Conservation (phyloP, 495 filamentous ascomycete genomes). For the Cenococcum geophilum region DNA sequence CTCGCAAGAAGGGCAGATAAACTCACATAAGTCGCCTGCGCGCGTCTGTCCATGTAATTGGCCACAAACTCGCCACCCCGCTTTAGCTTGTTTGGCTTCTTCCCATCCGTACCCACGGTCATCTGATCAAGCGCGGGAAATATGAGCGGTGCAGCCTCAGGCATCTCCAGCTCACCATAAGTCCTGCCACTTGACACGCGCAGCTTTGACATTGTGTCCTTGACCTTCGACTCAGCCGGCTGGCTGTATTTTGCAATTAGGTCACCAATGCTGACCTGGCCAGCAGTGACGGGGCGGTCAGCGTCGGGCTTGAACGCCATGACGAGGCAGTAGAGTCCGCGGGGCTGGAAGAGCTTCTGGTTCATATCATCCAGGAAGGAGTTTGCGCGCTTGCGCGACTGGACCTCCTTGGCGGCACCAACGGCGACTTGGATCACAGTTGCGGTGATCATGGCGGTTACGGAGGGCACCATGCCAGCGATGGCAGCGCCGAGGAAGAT, state of each 20-base stretch:
- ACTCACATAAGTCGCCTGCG: constrained; percentile 44
- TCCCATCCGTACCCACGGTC: constrained; percentile 27
- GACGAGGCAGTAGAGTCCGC: constrained; percentile 54
- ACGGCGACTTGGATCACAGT: constrained; percentile 42
- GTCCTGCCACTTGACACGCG: constrained; percentile 43
- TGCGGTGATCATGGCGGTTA: constrained; percentile 44
- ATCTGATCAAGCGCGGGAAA: constrained; percentile 49
- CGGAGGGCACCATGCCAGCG: constrained; percentile 37
- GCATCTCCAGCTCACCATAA: constrained; percentile 44
- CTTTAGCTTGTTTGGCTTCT: constrained; percentile 38
- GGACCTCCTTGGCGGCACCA: constrained; percentile 36
- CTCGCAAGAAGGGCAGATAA: no score
- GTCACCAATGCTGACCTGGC: constrained; percentile 36
- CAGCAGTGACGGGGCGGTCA: constrained; percentile 22
- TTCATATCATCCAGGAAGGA: constrained; percentile 53
- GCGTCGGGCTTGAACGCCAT: constrained; percentile 53
- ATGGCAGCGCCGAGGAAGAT: constrained; percentile 22
- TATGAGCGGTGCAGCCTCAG: constrained; percentile 49
- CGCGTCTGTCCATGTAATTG: constrained; percentile 49
- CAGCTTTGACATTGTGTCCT: constrained; percentile 32
- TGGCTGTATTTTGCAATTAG: constrained; percentile 29
- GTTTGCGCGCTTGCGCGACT: constrained; percentile 43
- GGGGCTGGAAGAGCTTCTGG: constrained; percentile 52
- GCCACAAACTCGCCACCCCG: constrained; percentile 43
- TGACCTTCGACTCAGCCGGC: constrained; percentile 35